Percentiles rank a stretch among this genome's conserved stretches.
These are phyloP conservation scores for Xylariaceae sp. DNA, from an alignment of 2,329 filamentous ascomycete species.

Conservation along the genomic window DNA sequence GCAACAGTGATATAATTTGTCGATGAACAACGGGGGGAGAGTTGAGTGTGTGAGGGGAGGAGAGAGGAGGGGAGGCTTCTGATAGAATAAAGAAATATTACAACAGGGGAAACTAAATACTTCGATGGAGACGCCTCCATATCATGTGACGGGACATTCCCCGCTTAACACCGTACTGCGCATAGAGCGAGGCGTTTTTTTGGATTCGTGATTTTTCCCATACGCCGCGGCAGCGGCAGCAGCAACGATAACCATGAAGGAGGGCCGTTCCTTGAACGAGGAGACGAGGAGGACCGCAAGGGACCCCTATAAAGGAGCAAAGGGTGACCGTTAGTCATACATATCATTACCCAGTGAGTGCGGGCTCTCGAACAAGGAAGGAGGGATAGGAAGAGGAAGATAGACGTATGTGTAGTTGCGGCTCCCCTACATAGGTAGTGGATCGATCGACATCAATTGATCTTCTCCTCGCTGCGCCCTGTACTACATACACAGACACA, in stretches of 20 bases:
- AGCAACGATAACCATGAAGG: too few relatives aligned
- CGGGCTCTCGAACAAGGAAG: too few relatives aligned
- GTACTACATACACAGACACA: neutral
- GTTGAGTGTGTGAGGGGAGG: neutral
- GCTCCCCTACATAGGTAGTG: neutral
- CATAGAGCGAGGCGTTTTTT: slow-evolving; percentile 36
- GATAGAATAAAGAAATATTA: neutral
- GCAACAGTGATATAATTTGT: slow-evolving; percentile 49
- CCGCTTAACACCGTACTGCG: neutral
- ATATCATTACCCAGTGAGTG: too few relatives aligned
- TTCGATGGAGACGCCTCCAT: neutral
- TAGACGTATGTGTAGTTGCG: too few relatives aligned
- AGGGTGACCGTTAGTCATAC: too few relatives aligned
- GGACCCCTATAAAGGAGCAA: too few relatives aligned
- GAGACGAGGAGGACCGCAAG: too few relatives aligned
- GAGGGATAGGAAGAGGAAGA: too few relatives aligned
- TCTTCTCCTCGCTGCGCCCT: neutral
- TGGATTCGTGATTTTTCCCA: slow-evolving; percentile 19
- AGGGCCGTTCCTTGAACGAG: too few relatives aligned
- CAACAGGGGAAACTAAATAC: neutral
- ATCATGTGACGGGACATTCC: neutral
- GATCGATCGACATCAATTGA: neutral
- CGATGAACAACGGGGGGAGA: neutral
- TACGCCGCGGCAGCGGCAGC: too few relatives aligned
- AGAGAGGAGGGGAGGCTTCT: neutral